phyloP scores from a whole-genome alignment of 1,284 basidiomycete genomes.

The Ganoderma lingzhi region DNA sequence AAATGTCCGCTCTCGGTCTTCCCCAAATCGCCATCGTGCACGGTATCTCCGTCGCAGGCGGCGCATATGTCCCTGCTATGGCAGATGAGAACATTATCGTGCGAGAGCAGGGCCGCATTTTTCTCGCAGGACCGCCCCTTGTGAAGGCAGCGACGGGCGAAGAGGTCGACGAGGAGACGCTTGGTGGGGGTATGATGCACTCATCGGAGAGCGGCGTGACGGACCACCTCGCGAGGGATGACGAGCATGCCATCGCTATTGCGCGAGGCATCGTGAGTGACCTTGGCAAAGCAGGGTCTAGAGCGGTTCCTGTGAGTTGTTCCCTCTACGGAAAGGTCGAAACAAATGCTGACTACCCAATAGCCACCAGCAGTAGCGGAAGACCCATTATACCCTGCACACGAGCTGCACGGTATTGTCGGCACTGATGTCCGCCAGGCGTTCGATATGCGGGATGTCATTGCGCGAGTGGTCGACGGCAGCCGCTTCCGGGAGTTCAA shows the following conservation, averaged over 20 bases:
- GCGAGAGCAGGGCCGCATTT: constrained; percentile 92
- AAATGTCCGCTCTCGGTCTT: constrained; percentile 90
- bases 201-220: constrained; percentile 94
- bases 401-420: constrained; percentile 91
- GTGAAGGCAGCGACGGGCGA: constrained; percentile 97
- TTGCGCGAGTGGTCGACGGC: constrained; percentile 91
- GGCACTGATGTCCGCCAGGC: constrained; percentile 88
- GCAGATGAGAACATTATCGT: constrained; percentile 97
- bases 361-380: constrained; percentile 69
- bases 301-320: constrained; percentile 54
- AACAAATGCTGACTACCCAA: not conserved
- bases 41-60: constrained; percentile 92
- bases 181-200: constrained; percentile 95
- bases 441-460: constrained; percentile 95
- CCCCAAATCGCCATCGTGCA: constrained; percentile 95
- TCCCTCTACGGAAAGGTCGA: not conserved
- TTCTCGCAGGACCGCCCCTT: constrained; percentile 94
- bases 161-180: constrained; percentile 90
- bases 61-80: constrained; percentile 96
- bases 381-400: constrained; percentile 81
- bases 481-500: constrained; percentile 96
- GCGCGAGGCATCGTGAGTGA: constrained; percentile 86
- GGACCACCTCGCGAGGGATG: constrained; percentile 90
- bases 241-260: constrained; percentile 89
- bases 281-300: constrained; percentile 69